Base-by-base conservation (phyloP, 495 filamentous ascomycete species). In the Lophiostoma macrostomum region DNA sequence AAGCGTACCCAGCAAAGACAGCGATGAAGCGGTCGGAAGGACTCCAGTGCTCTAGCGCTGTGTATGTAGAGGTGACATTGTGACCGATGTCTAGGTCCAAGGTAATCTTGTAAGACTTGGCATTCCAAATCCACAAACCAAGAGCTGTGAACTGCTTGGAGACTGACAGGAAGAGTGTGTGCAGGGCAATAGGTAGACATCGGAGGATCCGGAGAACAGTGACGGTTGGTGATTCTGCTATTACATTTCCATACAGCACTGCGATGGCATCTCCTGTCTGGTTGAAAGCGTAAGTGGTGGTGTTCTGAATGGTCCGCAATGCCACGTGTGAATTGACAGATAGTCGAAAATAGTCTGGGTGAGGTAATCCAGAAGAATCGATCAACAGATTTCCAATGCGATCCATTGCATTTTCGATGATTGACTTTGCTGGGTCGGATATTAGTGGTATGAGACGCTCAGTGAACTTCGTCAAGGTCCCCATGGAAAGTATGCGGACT, bases 21-120 rank as follows among this genome's bases (percentile, higher is more conserved):
- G 91, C 91, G 67, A 87, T 83, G 38, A 82, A 76, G 23, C 90
- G 79, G 69, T 95, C 91, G 27, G 73, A 79, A 1, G 82, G 80
- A 53, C 79, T 77, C 91, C 91, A 96, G 35, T 84, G 77, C 59
- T 60, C 53, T 16, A 55, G 23, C 16, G 42, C 45, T 0, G 32
- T 25, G 30, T 60, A 61, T n/a, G 53, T 24, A 22, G 45, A 14
- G 0, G 40, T 42, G 11, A 38, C 48, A 40, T 54, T 48, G n/a
- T 29, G 24, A 6, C 50, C 43, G 18, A 55, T 11, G 43, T 54
- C 40, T 1, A 56, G 25, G 36, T 63, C 50, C 14, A 58, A 32
- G n/a, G 60, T 64, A 22, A 64, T 56, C 18, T 64, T 51, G 41
- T 56, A 64, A 1, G 60, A 46, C n/a, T 52, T 64, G 13, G 55